Evolutionary conservation across 2,329 filamentous ascomycete species (phyloP), one percentile per base, ranked within the genome.

Genomic region (Zalaria sp.): DNA sequence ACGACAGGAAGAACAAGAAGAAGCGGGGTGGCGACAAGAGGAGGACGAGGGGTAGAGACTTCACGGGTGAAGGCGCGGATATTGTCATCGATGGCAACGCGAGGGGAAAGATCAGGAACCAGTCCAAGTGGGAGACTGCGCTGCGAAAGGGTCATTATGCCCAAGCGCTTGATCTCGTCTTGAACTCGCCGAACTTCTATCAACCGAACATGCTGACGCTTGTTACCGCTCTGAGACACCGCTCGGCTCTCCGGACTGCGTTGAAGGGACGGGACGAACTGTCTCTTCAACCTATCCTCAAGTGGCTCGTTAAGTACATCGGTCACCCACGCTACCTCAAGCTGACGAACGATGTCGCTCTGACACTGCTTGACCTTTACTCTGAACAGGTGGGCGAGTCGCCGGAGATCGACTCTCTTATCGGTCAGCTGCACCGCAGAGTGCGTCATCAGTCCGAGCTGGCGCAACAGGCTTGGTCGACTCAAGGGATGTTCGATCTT

Each of bases 401-500:
- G 31, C 70, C 75, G 5, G 78, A 83, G 57, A 73, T 96, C 43
- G 79, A 84, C 46, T 69, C 70, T 39, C 71, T 79, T 38, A 78
- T 96, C 53, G 71, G 75, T 51, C 69, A 69, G 38, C 67, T 95
- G 48, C 77, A 82, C 56, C 66, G 72, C 37, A 70, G 79, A 34
- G 89, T 96, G 18, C 73, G 76, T 47, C 67, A 74, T 34, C 84
- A 91, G 59, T 81, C 88, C 7, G 85, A 93, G 60, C 78, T 81
- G 54, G 84, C 86, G 25, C 83, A 94, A 62, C 72, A 83, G 55
- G 88, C 89, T 2, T 80, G 77, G 51, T 78, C 83, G 63, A 88
- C 85, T 7, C 75, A 75, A 50, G 91, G 89, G 2, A 95, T 96
- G 88, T 64, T 96, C 49, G 84, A 89, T 52, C 81, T 83, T 66